phyloP scores from a whole-genome alignment of 164 flowering plant genomes.

The Cinnamomum micranthum region DNA sequence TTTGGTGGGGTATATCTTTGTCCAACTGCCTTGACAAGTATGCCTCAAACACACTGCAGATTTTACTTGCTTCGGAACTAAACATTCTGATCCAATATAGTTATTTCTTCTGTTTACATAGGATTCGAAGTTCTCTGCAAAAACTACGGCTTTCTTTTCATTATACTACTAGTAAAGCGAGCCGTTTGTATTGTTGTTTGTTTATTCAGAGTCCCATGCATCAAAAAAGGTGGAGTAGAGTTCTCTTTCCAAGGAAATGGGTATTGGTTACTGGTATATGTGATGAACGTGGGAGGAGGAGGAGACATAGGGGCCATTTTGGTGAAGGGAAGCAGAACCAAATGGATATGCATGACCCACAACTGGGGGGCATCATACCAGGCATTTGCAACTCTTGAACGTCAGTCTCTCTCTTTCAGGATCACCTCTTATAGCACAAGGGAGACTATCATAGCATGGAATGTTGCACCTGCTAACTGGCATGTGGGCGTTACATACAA shows the following conservation, averaged over 20 bases:
- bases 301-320: conserved; percentile 72
- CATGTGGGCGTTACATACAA: conserved; percentile 37
- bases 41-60: too few relatives aligned
- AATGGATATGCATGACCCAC: conserved; percentile 57
- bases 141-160: too few relatives aligned
- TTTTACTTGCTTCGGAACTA: too few relatives aligned
- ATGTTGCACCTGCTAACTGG: conserved; percentile 56
- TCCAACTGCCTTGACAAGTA: too few relatives aligned
- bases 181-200: too few relatives aligned
- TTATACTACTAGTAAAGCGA: too few relatives aligned
- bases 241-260: conserved; percentile 79
- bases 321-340: conserved; percentile 68
- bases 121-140: too few relatives aligned
- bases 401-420: conserved; percentile 84
- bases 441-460: conserved; percentile 42
- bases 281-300: conserved; percentile 89
- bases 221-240: conserved; percentile 45
- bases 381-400: conserved; percentile 60
- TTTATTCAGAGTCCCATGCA: conserved; percentile 63
- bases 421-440: conserved; percentile 53
- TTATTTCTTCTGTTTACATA: too few relatives aligned
- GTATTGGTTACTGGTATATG: conserved; percentile 84
- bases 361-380: conserved; percentile 98
- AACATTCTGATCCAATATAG: too few relatives aligned
- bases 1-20: too few relatives aligned